Evolutionary conservation across 371 early-diverging fungal species (phyloP).

Genomic region (Pancytospora epiphaga): DNA sequence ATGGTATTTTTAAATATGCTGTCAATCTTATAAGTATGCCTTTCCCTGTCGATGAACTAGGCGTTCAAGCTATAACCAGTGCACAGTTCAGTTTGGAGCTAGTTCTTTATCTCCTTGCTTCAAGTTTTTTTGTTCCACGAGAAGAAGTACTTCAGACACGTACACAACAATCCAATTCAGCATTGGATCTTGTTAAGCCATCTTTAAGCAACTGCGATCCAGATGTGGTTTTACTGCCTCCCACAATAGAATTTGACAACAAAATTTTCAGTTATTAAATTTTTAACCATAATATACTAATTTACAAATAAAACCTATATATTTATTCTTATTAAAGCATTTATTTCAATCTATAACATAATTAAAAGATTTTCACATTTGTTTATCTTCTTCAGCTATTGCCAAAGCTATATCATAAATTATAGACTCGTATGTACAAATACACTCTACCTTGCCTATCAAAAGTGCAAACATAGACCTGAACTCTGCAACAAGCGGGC

Average conservation of each 20-base stretch:
- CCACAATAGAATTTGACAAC: background rate
- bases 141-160: too few species aligned
- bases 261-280: too few species aligned
- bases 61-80: background rate
- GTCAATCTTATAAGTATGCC: background rate
- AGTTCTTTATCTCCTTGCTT: too few species aligned
- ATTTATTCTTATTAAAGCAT: too few species aligned
- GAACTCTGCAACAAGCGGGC: background rate
- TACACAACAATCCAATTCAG: too few species aligned
- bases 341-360: background rate
- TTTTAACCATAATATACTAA: too few species aligned
- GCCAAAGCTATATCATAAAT: background rate
- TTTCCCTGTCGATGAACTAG: background rate
- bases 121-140: too few species aligned
- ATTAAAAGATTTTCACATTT: background rate
- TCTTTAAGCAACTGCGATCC: too few species aligned
- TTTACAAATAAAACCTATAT: too few species aligned
- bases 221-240: background rate
- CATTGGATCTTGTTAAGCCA: too few species aligned
- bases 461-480: background rate
- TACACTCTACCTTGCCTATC: background rate
- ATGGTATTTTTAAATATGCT: background rate
- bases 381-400: background rate
- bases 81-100: too few species aligned
- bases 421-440: background rate